These are phyloP conservation scores for Cordia subcordata DNA, from an alignment of 257 asterid species.

Conservation along the genomic window DNA sequence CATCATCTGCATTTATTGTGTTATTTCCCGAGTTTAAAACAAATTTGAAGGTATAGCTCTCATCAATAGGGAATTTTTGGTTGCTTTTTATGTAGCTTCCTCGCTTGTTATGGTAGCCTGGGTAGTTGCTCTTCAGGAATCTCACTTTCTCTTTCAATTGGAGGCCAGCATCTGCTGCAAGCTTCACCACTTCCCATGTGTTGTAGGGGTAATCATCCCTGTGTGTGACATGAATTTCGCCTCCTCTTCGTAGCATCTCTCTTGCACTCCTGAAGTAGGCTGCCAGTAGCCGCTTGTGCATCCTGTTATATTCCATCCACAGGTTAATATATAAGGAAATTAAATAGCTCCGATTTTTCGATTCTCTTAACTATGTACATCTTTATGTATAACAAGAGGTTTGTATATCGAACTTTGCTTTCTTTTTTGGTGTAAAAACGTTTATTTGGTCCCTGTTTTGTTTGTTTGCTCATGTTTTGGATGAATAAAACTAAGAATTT, in stretches of 20 bases:
- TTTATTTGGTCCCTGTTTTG: no score
- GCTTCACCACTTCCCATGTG: neutral
- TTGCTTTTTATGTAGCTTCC: neutral
- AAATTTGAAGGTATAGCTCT: neutral
- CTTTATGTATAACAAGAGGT: no score
- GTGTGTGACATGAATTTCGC: neutral
- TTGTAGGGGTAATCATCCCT: slow-evolving; percentile 3
- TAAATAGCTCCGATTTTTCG: no score
- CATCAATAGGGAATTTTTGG: neutral
- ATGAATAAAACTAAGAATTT: no score
- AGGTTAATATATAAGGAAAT: no score
- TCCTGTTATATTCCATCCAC: neutral
- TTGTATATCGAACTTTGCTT: no score
- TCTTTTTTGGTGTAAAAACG: no score
- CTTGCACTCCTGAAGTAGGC: slow-evolving; percentile 13
- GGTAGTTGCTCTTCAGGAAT: neutral
- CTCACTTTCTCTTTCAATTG: neutral
- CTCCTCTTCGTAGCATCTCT: neutral
- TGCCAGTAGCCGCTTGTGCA: slow-evolving; percentile 4
- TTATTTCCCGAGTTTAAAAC: no score
- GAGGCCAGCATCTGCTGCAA: neutral
- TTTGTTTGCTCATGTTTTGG: no score
- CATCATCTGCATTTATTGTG: no score
- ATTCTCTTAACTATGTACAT: no score
- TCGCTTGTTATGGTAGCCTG: neutral